phyloP scores from a whole-genome alignment of 805 yeast species.

The Saccharomyces paradoxus region DNA sequence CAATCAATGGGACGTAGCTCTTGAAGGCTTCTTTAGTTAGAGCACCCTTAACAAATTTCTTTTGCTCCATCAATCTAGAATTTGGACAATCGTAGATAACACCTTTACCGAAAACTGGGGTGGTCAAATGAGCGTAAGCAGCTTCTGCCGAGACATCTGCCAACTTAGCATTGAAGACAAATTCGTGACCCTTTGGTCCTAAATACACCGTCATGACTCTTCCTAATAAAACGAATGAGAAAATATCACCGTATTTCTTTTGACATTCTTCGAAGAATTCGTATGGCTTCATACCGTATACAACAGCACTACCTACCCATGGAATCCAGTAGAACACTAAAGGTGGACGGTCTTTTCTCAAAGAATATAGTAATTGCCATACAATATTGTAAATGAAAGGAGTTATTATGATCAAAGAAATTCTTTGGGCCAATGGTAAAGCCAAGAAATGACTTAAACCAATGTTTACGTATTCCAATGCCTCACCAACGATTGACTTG shows the following conservation, averaged over 20 bases:
- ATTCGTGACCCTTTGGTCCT: constrained; percentile 97
- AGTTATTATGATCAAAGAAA: constrained; percentile 27
- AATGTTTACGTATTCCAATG: constrained; percentile 11
- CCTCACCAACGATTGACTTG: constrained; percentile 14
- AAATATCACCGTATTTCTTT: constrained; percentile 82
- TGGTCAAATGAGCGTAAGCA: constrained; percentile 91
- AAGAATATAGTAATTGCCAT: constrained; percentile 63
- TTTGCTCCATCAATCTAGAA: constrained; percentile 91
- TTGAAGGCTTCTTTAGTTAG: constrained; percentile 78
- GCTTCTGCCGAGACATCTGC: constrained; percentile 93
- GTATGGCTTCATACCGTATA: constrained; percentile 90
- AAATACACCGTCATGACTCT: constrained; percentile 89
- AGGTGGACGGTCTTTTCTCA: constrained; percentile 78
- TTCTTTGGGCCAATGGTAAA: constrained; percentile 32
- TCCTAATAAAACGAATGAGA: constrained; percentile 83
- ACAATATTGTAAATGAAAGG: constrained; percentile 59
- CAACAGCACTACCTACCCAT: constrained; percentile 87
- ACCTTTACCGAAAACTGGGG: constrained; percentile 98
- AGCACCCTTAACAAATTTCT: constrained; percentile 89
- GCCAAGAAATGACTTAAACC: constrained; percentile 23
- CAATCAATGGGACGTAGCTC: constrained; percentile 79
- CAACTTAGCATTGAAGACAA: constrained; percentile 82
- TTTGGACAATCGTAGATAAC: constrained; percentile 97
- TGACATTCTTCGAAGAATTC: constrained; percentile 77
- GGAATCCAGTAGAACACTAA: constrained; percentile 89